A percentile compares a stretch with the other conserved stretches of the same genome.
These are phyloP conservation scores for Cutaneotrichosporon cavernicola DNA, from an alignment of 1,284 basidiomycete species.

Conservation along the genomic window DNA sequence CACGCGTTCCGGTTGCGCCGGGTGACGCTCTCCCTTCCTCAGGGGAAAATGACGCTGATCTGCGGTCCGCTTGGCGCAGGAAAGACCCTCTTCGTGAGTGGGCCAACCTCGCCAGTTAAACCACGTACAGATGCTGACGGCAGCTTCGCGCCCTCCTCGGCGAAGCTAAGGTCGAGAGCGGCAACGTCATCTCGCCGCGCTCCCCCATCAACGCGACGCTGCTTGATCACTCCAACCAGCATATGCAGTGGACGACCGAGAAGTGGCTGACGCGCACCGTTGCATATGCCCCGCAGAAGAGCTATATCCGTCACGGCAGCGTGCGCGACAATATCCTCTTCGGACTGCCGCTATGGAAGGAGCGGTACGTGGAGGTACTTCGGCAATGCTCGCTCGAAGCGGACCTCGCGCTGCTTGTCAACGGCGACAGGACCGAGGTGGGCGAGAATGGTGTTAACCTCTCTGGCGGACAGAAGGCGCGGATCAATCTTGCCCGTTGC, in stretches of 20 bases:
- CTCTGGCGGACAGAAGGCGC: slow-evolving; percentile 61
- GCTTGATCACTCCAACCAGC: slow-evolving; percentile 22
- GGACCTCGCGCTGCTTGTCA: slow-evolving; percentile 46
- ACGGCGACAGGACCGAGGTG: slow-evolving; percentile 65
- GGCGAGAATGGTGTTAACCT: slow-evolving; percentile 75
- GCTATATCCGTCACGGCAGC: slow-evolving; percentile 51
- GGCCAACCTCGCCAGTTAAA: not conserved
- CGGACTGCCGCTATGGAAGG: slow-evolving; percentile 50
- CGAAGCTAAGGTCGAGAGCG: slow-evolving; percentile 37
- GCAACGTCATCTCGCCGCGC: slow-evolving; percentile 33
- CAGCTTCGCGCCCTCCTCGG: slow-evolving; percentile 45
- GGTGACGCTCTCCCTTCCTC: slow-evolving; percentile 38
- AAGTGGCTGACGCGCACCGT: slow-evolving; percentile 44
- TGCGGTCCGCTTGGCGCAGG: slow-evolving; percentile 51
- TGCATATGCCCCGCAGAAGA: slow-evolving; percentile 50
- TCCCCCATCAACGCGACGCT: slow-evolving; percentile 36
- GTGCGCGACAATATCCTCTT: slow-evolving; percentile 53
- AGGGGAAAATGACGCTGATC: slow-evolving; percentile 43
- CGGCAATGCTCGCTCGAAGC: slow-evolving; percentile 42
- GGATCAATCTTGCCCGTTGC: slow-evolving; percentile 75
- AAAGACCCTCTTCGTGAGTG: slow-evolving; percentile 48
- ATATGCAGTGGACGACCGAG: slow-evolving; percentile 31
- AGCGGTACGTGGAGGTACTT: slow-evolving; percentile 47
- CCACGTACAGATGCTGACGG: not conserved
- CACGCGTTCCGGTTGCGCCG: slow-evolving; percentile 34